Base-by-base conservation (phyloP, 306 rosid species). In the Dryas drummondii region DNA sequence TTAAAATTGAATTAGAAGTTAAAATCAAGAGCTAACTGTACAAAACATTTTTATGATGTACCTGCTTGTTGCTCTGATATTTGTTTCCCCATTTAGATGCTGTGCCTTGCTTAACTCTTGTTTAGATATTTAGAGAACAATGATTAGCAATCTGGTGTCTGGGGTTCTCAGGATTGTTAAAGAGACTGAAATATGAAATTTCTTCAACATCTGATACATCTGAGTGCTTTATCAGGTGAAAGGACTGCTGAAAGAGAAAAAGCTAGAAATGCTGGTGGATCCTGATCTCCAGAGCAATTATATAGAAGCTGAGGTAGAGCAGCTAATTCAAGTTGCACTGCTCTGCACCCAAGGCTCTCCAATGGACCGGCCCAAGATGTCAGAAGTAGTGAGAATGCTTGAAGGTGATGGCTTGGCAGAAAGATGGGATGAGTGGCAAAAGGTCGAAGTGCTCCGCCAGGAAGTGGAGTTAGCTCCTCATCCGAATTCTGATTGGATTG, bases 371-470 rank as follows among this genome's bases (percentile, higher is more conserved):
- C 99, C 99, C 0, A 94, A 94, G 93, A 94, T 94, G 99, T 92
- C 97, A 0, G 99, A 94, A 13, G 99, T 92, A 79, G 99, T 92
- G 72, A 88, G 99, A 82, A 94, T 92, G 99, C 97, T 94, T 0
- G 99, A 94, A 87, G 97, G 99, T 0, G 99, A 90, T 40, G 99
- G 99, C 45, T 85, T 94, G 89, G 99, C 96, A 1, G 99, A 94
- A 84, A 87, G 94, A 85, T 94, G 99, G 99, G 97, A 94, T 32
- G 97, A 94, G 79, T 94, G 99, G 99, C 99, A 92, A 62, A 94
- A 94, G 81, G 96, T 89, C 7, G 97, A 94, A 76, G 94, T 94
- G 70, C 97, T 88, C 42, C 91, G 96, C 7, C 99, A 94, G 63
- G 97, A 94, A 73, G 89, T 92, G 71, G 99, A 94, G 70, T 82